Evolutionary conservation across 371 early-diverging fungal genomes (phyloP).

Genomic region (Saksenaea oblongispora): DNA sequence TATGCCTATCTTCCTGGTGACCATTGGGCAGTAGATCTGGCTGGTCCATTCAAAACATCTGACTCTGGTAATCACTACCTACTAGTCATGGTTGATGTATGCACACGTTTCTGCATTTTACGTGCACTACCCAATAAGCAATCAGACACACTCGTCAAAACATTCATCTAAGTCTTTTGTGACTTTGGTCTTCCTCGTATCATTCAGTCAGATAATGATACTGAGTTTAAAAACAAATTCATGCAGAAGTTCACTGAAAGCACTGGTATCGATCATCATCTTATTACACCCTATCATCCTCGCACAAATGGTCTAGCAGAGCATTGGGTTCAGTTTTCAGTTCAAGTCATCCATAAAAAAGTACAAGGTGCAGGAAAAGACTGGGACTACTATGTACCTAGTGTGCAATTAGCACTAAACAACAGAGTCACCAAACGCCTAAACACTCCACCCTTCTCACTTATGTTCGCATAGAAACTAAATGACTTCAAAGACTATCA

Average conservation of each 20-base stretch:
- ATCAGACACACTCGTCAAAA: constrained; percentile 16
- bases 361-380: too few relatives aligned
- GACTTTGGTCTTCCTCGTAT: too few relatives aligned
- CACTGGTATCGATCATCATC: constrained; percentile 1
- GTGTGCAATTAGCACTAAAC: too few relatives aligned
- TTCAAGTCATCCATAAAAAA: too few relatives aligned
- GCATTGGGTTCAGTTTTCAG: not conserved
- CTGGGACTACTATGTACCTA: too few relatives aligned
- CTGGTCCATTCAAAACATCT: constrained; percentile 8
- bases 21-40: constrained; percentile 18
- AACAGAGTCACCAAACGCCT: too few relatives aligned
- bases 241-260: not conserved
- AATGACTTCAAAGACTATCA: too few relatives aligned
- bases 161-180: constrained; percentile 1
- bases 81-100: constrained; percentile 24
- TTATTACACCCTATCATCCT: constrained; percentile 7
- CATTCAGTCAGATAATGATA: constrained; percentile 28
- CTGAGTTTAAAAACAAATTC: constrained; percentile 21
- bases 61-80: constrained; percentile 13
- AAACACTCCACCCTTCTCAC: too few relatives aligned
- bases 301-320: constrained; percentile 4
- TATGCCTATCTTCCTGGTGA: constrained; percentile 13
- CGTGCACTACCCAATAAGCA: constrained; percentile 23
- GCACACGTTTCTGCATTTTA: constrained; percentile 23
- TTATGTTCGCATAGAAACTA: too few relatives aligned